These are phyloP conservation scores for Teunomyces atbi DNA, from an alignment of 805 yeast species.

Conservation along the genomic window DNA sequence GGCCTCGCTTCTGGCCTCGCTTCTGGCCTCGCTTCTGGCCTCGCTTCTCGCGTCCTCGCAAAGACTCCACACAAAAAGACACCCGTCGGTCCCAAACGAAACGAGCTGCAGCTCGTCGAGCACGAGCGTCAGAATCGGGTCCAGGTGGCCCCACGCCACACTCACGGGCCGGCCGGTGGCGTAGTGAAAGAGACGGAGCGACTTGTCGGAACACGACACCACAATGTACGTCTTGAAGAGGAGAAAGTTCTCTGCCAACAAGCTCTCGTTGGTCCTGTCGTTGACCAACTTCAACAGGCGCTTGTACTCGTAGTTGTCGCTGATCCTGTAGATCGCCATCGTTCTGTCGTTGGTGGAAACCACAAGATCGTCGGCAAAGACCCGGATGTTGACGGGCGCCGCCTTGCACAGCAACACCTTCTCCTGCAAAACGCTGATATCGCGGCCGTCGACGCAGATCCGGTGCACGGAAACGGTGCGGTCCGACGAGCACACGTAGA, in stretches of 20 bases:
- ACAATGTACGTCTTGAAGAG: conserved; percentile 31
- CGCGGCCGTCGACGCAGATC: conserved; percentile 21
- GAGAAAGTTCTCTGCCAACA: conserved; percentile 45
- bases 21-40: too few species aligned
- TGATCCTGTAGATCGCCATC: conserved; percentile 38
- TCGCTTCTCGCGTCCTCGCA: too few species aligned
- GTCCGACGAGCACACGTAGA: conserved; percentile 61
- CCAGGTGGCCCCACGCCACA: conserved; percentile 55
- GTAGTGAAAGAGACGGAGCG: conserved; percentile 50
- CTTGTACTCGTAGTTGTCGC: conserved; percentile 28
- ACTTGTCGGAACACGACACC: conserved; percentile 55
- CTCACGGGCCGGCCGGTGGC: conserved; percentile 46
- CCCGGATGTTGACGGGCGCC: conserved; percentile 46
- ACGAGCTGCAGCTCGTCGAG: conserved; percentile 26
- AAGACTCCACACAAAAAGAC: conserved; percentile 57
- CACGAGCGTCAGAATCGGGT: conserved; percentile 45
- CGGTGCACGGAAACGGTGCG: conserved; percentile 57
- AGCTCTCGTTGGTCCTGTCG: conserved; percentile 37
- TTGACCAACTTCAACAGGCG: conserved; percentile 42
- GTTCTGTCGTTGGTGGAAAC: conserved; percentile 54
- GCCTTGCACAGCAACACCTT: conserved; percentile 51
- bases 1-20: too few species aligned
- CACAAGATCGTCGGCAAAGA: conserved; percentile 40
- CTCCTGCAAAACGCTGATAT: conserved; percentile 29
- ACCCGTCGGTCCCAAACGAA: conserved; percentile 53